Conservation (phyloP, 495 filamentous ascomycete genomes). For the Echria macrotheca region DNA sequence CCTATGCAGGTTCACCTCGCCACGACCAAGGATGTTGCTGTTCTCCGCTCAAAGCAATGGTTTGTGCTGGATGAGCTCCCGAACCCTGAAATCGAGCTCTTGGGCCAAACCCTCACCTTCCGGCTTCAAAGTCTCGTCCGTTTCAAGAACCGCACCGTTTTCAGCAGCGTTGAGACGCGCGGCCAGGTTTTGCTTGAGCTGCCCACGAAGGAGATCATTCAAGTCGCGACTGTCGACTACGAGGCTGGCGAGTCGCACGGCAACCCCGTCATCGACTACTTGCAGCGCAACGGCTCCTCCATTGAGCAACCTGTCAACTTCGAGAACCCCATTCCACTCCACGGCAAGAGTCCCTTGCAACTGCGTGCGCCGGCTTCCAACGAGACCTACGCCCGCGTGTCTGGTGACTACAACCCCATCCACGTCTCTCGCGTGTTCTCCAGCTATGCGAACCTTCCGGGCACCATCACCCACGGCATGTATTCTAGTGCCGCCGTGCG, state of each 20-base stretch:
- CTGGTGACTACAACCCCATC: slow-evolving; percentile 97
- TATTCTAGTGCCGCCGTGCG: slow-evolving; percentile 98
- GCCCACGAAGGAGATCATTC: slow-evolving; percentile 95
- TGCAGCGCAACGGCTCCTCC: slow-evolving; percentile 82
- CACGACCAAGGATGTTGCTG: slow-evolving; percentile 83
- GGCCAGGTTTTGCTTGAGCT: slow-evolving; percentile 92
- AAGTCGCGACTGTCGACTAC: slow-evolving; percentile 93
- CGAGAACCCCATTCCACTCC: slow-evolving; percentile 92
- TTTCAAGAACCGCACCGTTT: slow-evolving; percentile 92
- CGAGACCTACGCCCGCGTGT: slow-evolving; percentile 95
- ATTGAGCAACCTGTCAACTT: slow-evolving; percentile 97
- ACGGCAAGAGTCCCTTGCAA: slow-evolving; percentile 79
- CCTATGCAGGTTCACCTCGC: slow-evolving; percentile 89
- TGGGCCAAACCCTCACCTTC: slow-evolving; percentile 93
- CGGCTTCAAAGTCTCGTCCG: slow-evolving; percentile 82
- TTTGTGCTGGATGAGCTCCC: slow-evolving; percentile 61
- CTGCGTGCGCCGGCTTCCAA: slow-evolving; percentile 93
- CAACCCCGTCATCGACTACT: slow-evolving; percentile 95
- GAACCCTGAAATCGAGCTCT: slow-evolving; percentile 75
- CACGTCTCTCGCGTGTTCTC: slow-evolving; percentile 97
- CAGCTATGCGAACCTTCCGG: slow-evolving; percentile 87
- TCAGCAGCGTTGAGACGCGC: slow-evolving; percentile 85
- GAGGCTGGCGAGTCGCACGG: slow-evolving; percentile 84
- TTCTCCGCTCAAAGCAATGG: slow-evolving; percentile 95
- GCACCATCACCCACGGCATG: slow-evolving; percentile 98